These are phyloP conservation scores for Leptomonas pyrrhocoris DNA, from an alignment of 208 protist genomes.

Conservation along the genomic window DNA sequence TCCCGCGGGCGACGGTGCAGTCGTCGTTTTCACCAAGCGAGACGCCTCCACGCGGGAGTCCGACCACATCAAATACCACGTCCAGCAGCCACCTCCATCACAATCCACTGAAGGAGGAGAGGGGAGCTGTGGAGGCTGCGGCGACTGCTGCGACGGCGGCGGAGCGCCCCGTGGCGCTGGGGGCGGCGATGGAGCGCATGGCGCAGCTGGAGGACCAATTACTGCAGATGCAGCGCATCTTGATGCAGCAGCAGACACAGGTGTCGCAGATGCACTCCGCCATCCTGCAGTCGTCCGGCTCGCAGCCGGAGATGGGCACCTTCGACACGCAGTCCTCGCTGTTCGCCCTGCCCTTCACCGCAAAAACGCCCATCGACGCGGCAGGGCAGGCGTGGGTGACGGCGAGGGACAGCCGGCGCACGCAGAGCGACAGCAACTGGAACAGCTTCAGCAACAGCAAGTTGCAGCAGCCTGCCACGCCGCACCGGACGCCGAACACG, in stretches of 20 bases:
- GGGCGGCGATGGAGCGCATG: slow-evolving; percentile 1
- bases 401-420: slow-evolving; percentile 13
- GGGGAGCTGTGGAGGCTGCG: too few relatives aligned
- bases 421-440: slow-evolving; percentile 11
- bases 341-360: neutral
- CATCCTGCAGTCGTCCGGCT: neutral
- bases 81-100: neutral
- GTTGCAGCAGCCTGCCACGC: neutral
- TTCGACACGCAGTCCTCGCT: slow-evolving; percentile 8
- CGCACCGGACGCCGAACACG: neutral
- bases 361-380: neutral
- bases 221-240: slow-evolving; percentile 6
- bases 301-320: slow-evolving; percentile 4
- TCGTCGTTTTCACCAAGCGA: neutral
- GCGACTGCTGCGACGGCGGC: neutral
- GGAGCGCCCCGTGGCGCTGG: neutral
- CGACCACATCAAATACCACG: neutral
- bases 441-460: slow-evolving; percentile 18
- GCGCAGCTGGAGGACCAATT: slow-evolving; percentile 13
- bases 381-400: neutral
- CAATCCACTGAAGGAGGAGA: too few relatives aligned
- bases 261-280: slow-evolving; percentile 11
- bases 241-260: slow-evolving; percentile 7
- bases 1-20: neutral
- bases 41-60: neutral